Base-by-base conservation (phyloP, 2,329 filamentous ascomycete genomes). In the Penicillium psychrosexuale region DNA sequence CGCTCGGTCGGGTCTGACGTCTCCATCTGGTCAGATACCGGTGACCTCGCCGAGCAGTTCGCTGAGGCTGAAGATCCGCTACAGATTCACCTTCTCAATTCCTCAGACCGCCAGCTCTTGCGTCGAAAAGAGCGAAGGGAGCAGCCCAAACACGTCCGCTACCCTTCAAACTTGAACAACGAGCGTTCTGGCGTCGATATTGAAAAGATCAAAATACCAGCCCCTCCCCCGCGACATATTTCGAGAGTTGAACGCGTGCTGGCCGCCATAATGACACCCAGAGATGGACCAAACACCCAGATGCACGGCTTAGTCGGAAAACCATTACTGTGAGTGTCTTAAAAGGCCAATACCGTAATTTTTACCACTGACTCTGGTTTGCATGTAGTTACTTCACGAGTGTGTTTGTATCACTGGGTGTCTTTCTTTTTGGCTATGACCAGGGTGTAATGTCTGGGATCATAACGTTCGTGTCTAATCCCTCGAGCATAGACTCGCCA, bases 271-370 rank as follows among this genome's bases (percentile, higher is more conserved):
- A 97, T 99, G 92, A 86, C 91, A 58, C 83, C 83, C 64, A 86
- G 86, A 71, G 86, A 89, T 73, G 76, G 80, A 50, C 79, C 79
- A 61, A 83, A 86, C 64, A 80, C 83, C 70, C 86, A 88, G 71
- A 87, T 91, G 68, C 89, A 94, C 78, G 94, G 94, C 80, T 84
- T 99, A 66, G 96, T 95, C 68, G 94, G 94, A 78, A 96, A 95
- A 80, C 87, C 93, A 76, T 81, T 99, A 69, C 84, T 99, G 88
- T 97, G 84, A 67, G 84, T 74, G 22, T 52, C n/a, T 36, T 28
- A 31, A 47, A 47, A 8, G 11, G 45, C 5, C 50, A 11, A 61
- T 62, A 30, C 7, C 30, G 36, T 33, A 19, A 13, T 19, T 51
- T 31, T 33, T 34, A 12, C 22, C 24, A 33, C n/a, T 51, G 30